Evolutionary conservation across 108 stramenopile species (phyloP).

Genomic region (Cyclotella distinguenda): DNA sequence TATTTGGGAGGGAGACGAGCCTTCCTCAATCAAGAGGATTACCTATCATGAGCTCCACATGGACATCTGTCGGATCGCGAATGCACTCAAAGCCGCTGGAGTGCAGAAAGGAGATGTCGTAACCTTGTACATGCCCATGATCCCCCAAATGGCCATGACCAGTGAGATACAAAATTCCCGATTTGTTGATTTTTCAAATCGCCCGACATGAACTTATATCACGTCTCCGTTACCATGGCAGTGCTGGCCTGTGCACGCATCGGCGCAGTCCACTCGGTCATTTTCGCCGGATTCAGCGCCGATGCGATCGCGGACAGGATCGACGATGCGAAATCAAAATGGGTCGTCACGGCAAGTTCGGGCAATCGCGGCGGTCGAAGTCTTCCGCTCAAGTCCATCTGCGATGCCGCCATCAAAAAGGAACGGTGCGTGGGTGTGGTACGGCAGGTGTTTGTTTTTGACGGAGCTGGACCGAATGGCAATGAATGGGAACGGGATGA

Average conservation of each 20-base stretch:
- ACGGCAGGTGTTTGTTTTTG: slow-evolving; percentile 56
- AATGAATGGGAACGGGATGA: slow-evolving; percentile 37
- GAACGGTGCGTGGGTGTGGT: slow-evolving; percentile 50
- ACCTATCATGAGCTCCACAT: slow-evolving; percentile 69
- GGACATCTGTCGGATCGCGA: slow-evolving; percentile 78
- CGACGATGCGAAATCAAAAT: slow-evolving; percentile 66
- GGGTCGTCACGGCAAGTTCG: slow-evolving; percentile 63
- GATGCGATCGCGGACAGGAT: slow-evolving; percentile 82
- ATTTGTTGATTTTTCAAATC: background rate
- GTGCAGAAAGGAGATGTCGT: slow-evolving; percentile 92
- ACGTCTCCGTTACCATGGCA: background rate
- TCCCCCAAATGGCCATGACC: slow-evolving; percentile 93
- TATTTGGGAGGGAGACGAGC: slow-evolving; percentile 89
- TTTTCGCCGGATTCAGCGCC: slow-evolving; percentile 88
- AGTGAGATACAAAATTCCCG: background rate
- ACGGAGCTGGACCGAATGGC: slow-evolving; percentile 35
- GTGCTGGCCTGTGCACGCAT: slow-evolving; percentile 98
- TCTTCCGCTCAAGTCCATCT: slow-evolving; percentile 70
- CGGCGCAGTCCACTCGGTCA: slow-evolving; percentile 95
- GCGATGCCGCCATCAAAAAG: slow-evolving; percentile 62
- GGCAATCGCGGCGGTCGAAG: slow-evolving; percentile 58
- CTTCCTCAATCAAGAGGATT: slow-evolving; percentile 37
- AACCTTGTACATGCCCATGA: slow-evolving; percentile 99
- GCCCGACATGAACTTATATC: background rate
- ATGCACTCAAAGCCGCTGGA: slow-evolving; percentile 82